phyloP scores from a whole-genome alignment of 805 yeast species.

The Candida koratica region DNA sequence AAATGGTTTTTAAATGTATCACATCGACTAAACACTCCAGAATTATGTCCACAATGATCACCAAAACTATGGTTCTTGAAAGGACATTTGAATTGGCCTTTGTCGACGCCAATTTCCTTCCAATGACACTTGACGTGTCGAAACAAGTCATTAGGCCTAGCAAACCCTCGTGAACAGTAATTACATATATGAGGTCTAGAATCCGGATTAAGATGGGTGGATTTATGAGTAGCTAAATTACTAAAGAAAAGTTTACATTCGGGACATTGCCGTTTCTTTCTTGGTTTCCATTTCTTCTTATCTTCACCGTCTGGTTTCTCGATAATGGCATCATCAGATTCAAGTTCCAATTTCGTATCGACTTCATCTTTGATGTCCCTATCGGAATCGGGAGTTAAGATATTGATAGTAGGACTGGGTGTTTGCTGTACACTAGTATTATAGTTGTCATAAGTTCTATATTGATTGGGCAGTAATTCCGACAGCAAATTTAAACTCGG shows the following conservation, averaged over 20 bases:
- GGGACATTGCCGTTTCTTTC: conserved; percentile 70
- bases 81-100: conserved; percentile 78
- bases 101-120: conserved; percentile 65
- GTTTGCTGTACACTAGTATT: conserved; percentile 1
- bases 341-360: background rate
- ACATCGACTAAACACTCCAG: conserved; percentile 84
- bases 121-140: conserved; percentile 85
- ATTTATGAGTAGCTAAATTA: conserved; percentile 78
- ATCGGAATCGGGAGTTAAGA: conserved; percentile 4
- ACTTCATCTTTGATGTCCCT: conserved; percentile 2
- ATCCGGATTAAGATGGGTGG: conserved; percentile 69
- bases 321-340: background rate
- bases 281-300: conserved; percentile 33
- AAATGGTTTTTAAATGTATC: conserved; percentile 91
- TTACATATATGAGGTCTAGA: conserved; percentile 75
- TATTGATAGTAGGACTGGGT: conserved; percentile 5
- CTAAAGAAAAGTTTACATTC: conserved; percentile 65
- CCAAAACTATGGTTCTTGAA: conserved; percentile 39
- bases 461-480: conserved; percentile 4
- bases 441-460: conserved; percentile 4
- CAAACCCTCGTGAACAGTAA: conserved; percentile 79
- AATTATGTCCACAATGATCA: conserved; percentile 61
- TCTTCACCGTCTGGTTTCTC: conserved; percentile 2
- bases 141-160: conserved; percentile 79
- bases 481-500: conserved; percentile 6